Evolutionary conservation across 2,329 filamentous ascomycete genomes (phyloP), one percentile per base, ranked within the genome.

Genomic region (Aureobasidium musti): DNA sequence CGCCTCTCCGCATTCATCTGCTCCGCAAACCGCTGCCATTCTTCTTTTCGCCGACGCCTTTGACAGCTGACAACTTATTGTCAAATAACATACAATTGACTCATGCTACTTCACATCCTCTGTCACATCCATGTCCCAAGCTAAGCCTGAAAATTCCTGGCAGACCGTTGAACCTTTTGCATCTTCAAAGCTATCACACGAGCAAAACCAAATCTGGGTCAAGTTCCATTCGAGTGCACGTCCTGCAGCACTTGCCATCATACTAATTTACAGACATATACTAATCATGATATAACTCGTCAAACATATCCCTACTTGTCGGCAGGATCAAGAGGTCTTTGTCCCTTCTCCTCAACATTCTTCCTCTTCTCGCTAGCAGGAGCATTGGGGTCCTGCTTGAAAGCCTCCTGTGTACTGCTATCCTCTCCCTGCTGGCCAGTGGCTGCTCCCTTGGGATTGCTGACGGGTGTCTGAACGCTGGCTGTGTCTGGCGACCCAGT

Each of bases 361-460:
- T 69, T 43, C 30, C 65, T 68, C 69, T 72, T 71, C 65, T 71
- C 67, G 19, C 65, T 43, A 19, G 68, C 68, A 41, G 70, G 63
- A 54, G 70, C 67, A 17, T 70, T 66, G 33, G 68, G 68, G 21
- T 70, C 69, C 43, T 67, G 67, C 57, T 70, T 69, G 56, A 70
- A 63, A 4, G 67, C 66, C 61, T 70, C 56, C 59, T 69, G 69
- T 83, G 67, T 56, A 17, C 59, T 64, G 21, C 43, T 57, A n/a
- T 67, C 2, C 86, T 86, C 50, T 50, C 52, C 56, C 56, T 30
- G 30, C 35, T 35, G 43, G 41, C 13, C 13, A 4, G 43, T 64
- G 8, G 37, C 66, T 14, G 66, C 50, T 14, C 66, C 66, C 11
- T 17, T 21, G 11, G 59, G 66, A 21, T 67, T 54, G 23, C 47